A percentile compares a stretch with the other conserved stretches of the same genome.
Evolutionary conservation across 2,329 filamentous ascomycete species (phyloP).

Genomic region (Monosporascus cannonballus): DNA sequence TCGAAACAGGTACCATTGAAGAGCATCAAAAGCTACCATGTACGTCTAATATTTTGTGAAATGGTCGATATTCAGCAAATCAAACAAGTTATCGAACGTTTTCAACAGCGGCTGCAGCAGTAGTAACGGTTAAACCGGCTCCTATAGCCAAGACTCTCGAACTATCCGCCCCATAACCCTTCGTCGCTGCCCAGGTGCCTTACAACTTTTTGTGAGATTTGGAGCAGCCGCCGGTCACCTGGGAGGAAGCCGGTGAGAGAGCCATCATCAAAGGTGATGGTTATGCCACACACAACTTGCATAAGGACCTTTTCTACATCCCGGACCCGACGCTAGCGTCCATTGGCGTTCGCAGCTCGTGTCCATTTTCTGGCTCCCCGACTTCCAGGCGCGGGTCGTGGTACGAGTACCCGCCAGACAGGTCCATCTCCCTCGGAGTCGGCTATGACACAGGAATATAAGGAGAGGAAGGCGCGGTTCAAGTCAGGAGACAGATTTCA

Average conservation of each 20-base stretch:
- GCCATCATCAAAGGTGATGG: conserved; percentile 58
- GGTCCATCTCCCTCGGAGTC: conserved; percentile 34
- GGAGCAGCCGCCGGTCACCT: conserved; percentile 32
- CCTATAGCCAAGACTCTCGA: too few relatives aligned
- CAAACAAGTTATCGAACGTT: too few relatives aligned
- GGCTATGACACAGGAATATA: conserved; percentile 31
- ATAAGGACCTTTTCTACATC: conserved; percentile 68
- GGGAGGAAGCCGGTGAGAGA: conserved; percentile 42
- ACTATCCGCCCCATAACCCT: too few relatives aligned
- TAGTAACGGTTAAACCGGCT: too few relatives aligned
- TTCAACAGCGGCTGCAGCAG: too few relatives aligned
- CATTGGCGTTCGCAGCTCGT: conserved; percentile 61
- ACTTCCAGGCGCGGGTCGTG: conserved; percentile 60
- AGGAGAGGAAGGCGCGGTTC: conserved; percentile 19
- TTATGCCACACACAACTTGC: conserved; percentile 57
- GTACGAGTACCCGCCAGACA: conserved; percentile 50
- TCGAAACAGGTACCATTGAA: too few relatives aligned
- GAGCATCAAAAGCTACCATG: too few relatives aligned
- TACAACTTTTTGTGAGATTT: conserved; percentile 36
- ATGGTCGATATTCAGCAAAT: too few relatives aligned
- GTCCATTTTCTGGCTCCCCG: conserved; percentile 63
- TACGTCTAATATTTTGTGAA: too few relatives aligned
- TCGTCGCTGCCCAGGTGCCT: too few relatives aligned
- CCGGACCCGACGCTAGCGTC: conserved; percentile 58
- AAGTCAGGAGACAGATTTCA: conserved; percentile 32